Conservation (phyloP, 805 yeast species). For the Tetrapisispora fleetii region DNA sequence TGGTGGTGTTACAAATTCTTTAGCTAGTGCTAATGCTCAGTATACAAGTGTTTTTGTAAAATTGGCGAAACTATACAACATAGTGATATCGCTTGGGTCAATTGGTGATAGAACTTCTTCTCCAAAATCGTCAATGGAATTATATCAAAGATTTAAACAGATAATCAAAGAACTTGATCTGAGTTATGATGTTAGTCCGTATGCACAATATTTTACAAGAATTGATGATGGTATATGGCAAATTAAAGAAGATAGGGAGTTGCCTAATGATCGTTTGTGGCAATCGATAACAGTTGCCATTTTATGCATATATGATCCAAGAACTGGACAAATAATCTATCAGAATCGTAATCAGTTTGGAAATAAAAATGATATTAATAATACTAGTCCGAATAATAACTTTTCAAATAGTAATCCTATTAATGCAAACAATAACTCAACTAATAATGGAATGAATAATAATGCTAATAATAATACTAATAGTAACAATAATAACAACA, state of each 20-base stretch:
- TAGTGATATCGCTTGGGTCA: slow-evolving; percentile 18
- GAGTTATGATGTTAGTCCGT: slow-evolving; percentile 25
- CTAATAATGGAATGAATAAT: slow-evolving; percentile 1
- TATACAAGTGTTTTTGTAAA: slow-evolving; percentile 17
- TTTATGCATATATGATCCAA: slow-evolving; percentile 19
- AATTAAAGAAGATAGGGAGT: slow-evolving; percentile 21
- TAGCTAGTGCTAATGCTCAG: slow-evolving; percentile 7
- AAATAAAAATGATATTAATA: slow-evolving; percentile 3
- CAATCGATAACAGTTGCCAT: slow-evolving; percentile 19
- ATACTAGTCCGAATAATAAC: not conserved
- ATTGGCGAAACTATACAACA: slow-evolving; percentile 23
- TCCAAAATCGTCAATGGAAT: slow-evolving; percentile 27
- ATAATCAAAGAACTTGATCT: slow-evolving; percentile 27
- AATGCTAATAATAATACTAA: slow-evolving; percentile 1
- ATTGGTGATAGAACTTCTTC: slow-evolving; percentile 25
- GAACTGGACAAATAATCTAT: slow-evolving; percentile 20
- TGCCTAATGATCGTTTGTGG: slow-evolving; percentile 23
- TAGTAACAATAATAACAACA: slow-evolving; percentile 1
- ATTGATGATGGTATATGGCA: slow-evolving; percentile 24
- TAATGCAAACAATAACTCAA: not conserved
- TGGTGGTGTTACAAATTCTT: not conserved
- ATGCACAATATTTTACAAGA: slow-evolving; percentile 21
- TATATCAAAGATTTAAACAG: slow-evolving; percentile 28
- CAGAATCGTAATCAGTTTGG: slow-evolving; percentile 14
- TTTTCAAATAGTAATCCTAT: not conserved